phyloP scores from a whole-genome alignment of 139 green algal species.

The Coccomyxa sp. region DNA sequence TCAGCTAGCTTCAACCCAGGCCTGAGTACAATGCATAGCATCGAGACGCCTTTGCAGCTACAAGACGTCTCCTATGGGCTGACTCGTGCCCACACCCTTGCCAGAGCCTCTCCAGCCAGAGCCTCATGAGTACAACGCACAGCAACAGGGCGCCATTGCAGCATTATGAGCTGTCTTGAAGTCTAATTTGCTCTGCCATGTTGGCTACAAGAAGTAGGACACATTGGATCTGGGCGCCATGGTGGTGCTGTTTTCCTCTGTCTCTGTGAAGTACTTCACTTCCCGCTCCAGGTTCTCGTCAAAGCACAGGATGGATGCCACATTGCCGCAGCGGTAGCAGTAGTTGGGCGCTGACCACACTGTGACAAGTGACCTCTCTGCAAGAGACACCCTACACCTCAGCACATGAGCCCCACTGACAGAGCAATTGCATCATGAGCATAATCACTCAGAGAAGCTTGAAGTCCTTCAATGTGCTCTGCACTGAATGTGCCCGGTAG shows the following conservation, averaged over 20 bases:
- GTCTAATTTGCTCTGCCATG: neutral
- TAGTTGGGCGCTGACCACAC: slow-evolving; percentile 99
- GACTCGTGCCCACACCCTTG: no score
- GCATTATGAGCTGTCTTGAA: neutral
- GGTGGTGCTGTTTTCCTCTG: slow-evolving; percentile 93
- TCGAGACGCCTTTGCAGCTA: no score
- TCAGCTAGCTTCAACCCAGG: no score
- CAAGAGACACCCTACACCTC: no score
- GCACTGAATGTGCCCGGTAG: no score
- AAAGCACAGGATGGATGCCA: slow-evolving; percentile 95
- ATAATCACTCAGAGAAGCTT: no score
- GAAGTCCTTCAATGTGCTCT: no score
- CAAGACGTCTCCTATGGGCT: no score
- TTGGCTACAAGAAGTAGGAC: slow-evolving; percentile 78
- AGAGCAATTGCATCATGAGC: no score
- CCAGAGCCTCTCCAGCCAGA: neutral
- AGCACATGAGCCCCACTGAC: no score
- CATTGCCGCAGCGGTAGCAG: slow-evolving; percentile 99
- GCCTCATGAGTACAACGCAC: neutral
- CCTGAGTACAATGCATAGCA: neutral
- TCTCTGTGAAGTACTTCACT: slow-evolving; percentile 90
- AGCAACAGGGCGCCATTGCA: neutral
- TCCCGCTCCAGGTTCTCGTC: slow-evolving; percentile 84
- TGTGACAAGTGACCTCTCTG: slow-evolving; percentile 79
- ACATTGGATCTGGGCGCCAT: slow-evolving; percentile 72